Evolutionary conservation across 2,329 filamentous ascomycete genomes (phyloP).

Genomic region (Volutella citrinella): DNA sequence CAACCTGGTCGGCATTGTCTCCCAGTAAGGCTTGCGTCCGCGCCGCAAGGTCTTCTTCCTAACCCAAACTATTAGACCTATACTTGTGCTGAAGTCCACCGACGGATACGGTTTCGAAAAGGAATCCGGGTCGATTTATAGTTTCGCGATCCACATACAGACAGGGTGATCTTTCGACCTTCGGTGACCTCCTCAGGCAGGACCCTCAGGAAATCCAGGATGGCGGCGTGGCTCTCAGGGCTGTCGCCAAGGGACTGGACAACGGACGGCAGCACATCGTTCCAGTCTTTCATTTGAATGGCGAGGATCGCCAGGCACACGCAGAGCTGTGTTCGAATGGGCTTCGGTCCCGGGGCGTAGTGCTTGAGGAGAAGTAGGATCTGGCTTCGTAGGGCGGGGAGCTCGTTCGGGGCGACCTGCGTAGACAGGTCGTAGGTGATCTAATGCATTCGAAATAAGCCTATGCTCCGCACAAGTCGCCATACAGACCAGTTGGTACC

Average conservation of each 20-base stretch:
- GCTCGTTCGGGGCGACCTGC: slow-evolving; percentile 74
- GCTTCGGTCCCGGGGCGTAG: slow-evolving; percentile 79
- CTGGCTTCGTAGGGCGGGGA: slow-evolving; percentile 77
- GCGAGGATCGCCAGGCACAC: slow-evolving; percentile 92
- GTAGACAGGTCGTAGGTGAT: slow-evolving; percentile 91
- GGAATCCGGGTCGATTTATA: slow-evolving; percentile 39
- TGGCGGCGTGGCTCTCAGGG: slow-evolving; percentile 76
- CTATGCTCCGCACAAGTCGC: too few relatives aligned
- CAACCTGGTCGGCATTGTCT: slow-evolving; percentile 85
- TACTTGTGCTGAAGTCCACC: slow-evolving; percentile 33
- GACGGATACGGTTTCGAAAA: slow-evolving; percentile 32
- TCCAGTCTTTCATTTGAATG: slow-evolving; percentile 95
- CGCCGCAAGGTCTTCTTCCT: slow-evolving; percentile 91
- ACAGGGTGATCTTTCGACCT: slow-evolving; percentile 98
- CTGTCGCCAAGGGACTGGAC: slow-evolving; percentile 75
- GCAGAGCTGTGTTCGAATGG: slow-evolving; percentile 85
- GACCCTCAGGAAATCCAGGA: slow-evolving; percentile 94
- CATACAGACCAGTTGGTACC: too few relatives aligned
- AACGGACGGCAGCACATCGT: slow-evolving; percentile 82
- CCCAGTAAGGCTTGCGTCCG: slow-evolving; percentile 87
- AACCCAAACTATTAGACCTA: slow-evolving; percentile 44
- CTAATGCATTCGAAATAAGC: too few relatives aligned
- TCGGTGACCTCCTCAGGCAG: slow-evolving; percentile 98
- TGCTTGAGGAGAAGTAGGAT: slow-evolving; percentile 77
- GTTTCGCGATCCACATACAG: slow-evolving; percentile 77